These are phyloP conservation scores for Hypoxylon sp. DNA, from an alignment of 2,329 filamentous ascomycete genomes.

Conservation along the genomic window DNA sequence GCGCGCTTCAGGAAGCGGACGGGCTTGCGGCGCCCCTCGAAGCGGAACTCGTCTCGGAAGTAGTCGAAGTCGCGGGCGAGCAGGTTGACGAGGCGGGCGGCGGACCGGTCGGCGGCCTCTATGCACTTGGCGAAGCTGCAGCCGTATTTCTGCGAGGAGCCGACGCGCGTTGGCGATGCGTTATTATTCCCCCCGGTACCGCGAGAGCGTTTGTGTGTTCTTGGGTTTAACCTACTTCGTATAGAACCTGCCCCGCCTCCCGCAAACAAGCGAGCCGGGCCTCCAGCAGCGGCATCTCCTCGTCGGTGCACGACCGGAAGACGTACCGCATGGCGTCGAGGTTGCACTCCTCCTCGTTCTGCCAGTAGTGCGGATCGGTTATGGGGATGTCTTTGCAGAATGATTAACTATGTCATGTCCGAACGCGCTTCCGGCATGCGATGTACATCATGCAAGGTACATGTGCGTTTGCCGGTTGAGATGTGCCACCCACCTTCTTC, in stretches of 20 bases:
- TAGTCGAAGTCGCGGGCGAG: constrained; percentile 83
- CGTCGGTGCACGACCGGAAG: constrained; percentile 85
- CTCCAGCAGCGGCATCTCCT: constrained; percentile 84
- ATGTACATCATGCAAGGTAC: constrained; percentile 5
- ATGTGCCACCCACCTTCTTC: constrained; percentile 73
- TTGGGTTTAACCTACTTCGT: constrained; percentile 64
- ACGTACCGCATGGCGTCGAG: constrained; percentile 76
- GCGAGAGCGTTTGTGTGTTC: constrained; percentile 8
- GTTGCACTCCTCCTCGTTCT: constrained; percentile 76
- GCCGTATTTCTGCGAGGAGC: constrained; percentile 69
- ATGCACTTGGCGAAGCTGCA: constrained; percentile 79
- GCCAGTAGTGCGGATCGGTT: constrained; percentile 88
- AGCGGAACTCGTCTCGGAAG: constrained; percentile 82
- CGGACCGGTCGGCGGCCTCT: constrained; percentile 76
- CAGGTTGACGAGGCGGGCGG: constrained; percentile 84
- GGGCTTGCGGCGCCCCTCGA: constrained; percentile 71
- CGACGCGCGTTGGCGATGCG: constrained; percentile 36
- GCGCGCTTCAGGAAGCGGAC: constrained; percentile 92
- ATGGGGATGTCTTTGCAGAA: constrained; percentile 76
- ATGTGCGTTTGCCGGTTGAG: background rate
- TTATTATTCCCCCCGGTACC: constrained; percentile 25
- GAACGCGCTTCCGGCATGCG: background rate
- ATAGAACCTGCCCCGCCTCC: constrained; percentile 82
- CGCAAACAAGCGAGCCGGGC: constrained; percentile 81
- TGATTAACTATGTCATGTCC: constrained; percentile 39